These are phyloP conservation scores for Penicillium malachiteum DNA, from an alignment of 495 filamentous ascomycete species.

Conservation along the genomic window DNA sequence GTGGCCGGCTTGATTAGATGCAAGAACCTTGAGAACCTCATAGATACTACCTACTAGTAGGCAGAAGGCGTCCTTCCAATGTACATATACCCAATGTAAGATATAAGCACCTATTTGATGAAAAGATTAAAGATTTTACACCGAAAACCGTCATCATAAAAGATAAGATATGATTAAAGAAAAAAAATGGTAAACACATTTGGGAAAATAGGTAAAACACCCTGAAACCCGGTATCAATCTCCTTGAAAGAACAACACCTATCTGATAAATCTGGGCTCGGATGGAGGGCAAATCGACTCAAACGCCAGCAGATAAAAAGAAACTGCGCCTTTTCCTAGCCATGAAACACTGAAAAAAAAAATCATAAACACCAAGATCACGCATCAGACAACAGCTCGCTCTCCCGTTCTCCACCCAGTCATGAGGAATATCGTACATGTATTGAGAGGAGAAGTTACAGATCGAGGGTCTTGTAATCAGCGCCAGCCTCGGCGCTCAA, in stretches of 20 bases:
- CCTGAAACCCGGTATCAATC: constrained; percentile 12
- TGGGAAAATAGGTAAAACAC: constrained; percentile 12
- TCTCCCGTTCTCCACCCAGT: constrained; percentile 12
- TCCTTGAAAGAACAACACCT: constrained; percentile 12
- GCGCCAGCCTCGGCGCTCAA: constrained; percentile 60
- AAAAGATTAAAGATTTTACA: neutral
- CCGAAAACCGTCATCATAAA: constrained; percentile 18
- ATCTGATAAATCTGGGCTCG: constrained; percentile 3
- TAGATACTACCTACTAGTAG: neutral
- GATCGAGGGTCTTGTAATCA: constrained; percentile 48
- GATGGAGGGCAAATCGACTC: constrained; percentile 20
- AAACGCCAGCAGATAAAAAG: constrained; percentile 25
- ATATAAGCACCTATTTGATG: neutral
- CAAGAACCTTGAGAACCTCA: no score
- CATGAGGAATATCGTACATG: constrained; percentile 29
- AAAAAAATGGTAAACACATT: constrained; percentile 24
- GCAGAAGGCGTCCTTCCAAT: neutral
- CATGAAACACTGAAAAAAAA: constrained; percentile 19
- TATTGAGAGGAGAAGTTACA: constrained; percentile 33
- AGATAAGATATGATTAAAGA: constrained; percentile 19
- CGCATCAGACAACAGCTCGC: constrained; percentile 3
- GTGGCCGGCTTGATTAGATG: no score
- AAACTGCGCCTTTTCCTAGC: constrained; percentile 34
- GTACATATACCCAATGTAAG: neutral
- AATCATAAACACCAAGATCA: constrained; percentile 29